These are phyloP conservation scores for Haberlea rhodopensis DNA, from an alignment of 257 asterid species.

Conservation along the genomic window DNA sequence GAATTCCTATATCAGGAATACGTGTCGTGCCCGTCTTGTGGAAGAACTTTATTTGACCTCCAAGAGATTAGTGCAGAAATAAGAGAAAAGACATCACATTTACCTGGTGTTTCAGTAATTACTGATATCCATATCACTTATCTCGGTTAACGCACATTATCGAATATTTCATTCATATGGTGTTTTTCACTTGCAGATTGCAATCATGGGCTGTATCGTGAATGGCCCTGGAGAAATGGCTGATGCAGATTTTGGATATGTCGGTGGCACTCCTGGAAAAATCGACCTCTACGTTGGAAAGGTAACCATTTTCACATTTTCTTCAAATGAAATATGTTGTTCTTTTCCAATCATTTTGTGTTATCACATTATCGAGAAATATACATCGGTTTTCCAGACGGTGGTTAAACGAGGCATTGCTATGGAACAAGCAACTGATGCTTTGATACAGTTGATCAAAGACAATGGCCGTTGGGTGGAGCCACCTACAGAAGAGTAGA, in stretches of 20 bases:
- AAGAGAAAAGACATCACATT: conserved; percentile 88
- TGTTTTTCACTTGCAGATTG: conserved; percentile 56
- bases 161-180: neutral
- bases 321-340: neutral
- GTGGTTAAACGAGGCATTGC: conserved; percentile 72
- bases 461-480: conserved; percentile 85
- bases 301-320: conserved; percentile 39
- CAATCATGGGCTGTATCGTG: conserved; percentile 99
- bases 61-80: conserved; percentile 96
- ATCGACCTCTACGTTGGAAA: conserved; percentile 97
- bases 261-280: conserved; percentile 99
- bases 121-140: conserved; percentile 5
- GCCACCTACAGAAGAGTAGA: conserved; percentile 65
- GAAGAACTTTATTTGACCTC: conserved; percentile 94
- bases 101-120: conserved; percentile 97
- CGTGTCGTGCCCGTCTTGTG: conserved; percentile 99
- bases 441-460: conserved; percentile 75
- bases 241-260: conserved; percentile 98
- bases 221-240: conserved; percentile 99
- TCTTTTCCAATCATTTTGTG: neutral
- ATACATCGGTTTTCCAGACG: conserved; percentile 41
- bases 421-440: conserved; percentile 80
- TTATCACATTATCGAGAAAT: neutral
- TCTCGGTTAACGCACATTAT: neutral
- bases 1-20: conserved; percentile 61